phyloP scores from a whole-genome alignment of 2,329 filamentous ascomycete genomes.

The Arachnomyces sp. region DNA sequence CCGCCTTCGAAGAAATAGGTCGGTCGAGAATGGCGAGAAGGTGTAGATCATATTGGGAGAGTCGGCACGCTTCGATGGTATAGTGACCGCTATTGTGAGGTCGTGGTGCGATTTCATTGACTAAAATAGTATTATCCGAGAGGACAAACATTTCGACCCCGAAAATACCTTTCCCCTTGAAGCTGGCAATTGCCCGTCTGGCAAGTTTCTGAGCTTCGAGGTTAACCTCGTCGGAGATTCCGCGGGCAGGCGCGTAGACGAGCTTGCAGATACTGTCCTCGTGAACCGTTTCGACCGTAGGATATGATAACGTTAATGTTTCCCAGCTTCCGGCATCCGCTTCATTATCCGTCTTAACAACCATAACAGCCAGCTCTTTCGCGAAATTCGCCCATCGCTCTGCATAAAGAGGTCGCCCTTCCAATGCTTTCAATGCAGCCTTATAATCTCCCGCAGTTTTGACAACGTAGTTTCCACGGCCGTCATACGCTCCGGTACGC shows the following conservation, averaged over 20 bases:
- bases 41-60: constrained; percentile 89
- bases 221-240: constrained; percentile 53
- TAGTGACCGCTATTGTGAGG: constrained; percentile 91
- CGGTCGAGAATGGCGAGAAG: constrained; percentile 71
- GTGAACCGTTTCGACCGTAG: constrained; percentile 88
- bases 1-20: constrained; percentile 48
- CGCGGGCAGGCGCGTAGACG: constrained; percentile 75
- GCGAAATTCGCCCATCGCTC: constrained; percentile 83
- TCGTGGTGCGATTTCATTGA: constrained; percentile 81
- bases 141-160: constrained; percentile 94
- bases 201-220: constrained; percentile 67
- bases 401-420: constrained; percentile 65
- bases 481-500: constrained; percentile 83
- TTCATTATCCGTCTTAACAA: constrained; percentile 74
- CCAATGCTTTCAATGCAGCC: constrained; percentile 61
- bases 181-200: constrained; percentile 65
- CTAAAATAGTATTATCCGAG: constrained; percentile 59
- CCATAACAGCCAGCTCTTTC: constrained; percentile 85
- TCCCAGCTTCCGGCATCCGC: constrained; percentile 21
- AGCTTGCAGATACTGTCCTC: constrained; percentile 93
- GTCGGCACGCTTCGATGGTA: constrained; percentile 82
- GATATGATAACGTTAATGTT: constrained; percentile 55
- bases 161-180: constrained; percentile 87
- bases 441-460: constrained; percentile 52
- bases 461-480: constrained; percentile 65